These are phyloP conservation scores for Rubia peregrina DNA, from an alignment of 305 asterid species.

Conservation along the genomic window DNA sequence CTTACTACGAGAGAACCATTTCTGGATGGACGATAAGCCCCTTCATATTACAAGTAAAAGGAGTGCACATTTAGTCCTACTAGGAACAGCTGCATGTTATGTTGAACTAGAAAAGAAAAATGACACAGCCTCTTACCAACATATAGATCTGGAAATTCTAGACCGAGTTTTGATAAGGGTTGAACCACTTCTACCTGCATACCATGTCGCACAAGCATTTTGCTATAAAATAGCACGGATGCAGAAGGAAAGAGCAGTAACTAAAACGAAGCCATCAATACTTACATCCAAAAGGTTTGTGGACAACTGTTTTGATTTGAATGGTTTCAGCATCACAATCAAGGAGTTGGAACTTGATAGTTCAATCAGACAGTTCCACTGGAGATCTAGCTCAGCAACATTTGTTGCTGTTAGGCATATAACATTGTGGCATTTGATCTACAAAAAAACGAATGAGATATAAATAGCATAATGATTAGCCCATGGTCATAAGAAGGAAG, in stretches of 20 bases:
- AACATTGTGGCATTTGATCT: constrained; percentile 85
- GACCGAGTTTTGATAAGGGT: constrained; percentile 53
- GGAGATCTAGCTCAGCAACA: constrained; percentile 55
- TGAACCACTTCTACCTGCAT: constrained; percentile 72
- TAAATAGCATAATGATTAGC: neutral
- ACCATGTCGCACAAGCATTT: neutral
- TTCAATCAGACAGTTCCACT: constrained; percentile 68
- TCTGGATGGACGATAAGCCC: constrained; percentile 63
- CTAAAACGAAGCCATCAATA: neutral
- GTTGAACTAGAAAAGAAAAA: neutral
- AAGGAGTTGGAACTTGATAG: constrained; percentile 35
- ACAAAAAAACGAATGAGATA: neutral
- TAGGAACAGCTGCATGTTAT: neutral
- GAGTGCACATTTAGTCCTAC: constrained; percentile 2
- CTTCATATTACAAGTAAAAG: constrained; percentile 26
- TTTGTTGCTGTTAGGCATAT: constrained; percentile 64
- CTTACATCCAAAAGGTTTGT: constrained; percentile 28
- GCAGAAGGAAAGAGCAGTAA: neutral
- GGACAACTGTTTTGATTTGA: constrained; percentile 45
- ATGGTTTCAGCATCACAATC: constrained; percentile 42
- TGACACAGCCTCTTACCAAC: constrained; percentile 40
- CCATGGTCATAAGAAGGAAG: neutral
- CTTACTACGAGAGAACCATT: constrained; percentile 53
- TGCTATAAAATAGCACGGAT: neutral
- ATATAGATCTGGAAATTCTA: constrained; percentile 60